Conservation (phyloP, 2,329 filamentous ascomycete genomes). For the Didymella lethalis region DNA sequence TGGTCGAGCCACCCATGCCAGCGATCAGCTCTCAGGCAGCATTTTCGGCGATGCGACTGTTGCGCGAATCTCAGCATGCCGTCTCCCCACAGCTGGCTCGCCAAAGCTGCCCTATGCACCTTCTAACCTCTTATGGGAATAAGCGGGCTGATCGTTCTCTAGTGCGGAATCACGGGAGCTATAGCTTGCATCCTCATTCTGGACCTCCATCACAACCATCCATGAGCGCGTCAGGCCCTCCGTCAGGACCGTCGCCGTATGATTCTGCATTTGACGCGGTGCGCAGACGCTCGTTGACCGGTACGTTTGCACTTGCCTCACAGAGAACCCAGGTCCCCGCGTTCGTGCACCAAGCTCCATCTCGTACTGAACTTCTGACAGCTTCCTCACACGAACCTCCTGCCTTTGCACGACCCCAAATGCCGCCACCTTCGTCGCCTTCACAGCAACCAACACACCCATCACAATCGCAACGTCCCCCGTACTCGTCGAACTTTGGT, state of each 20-base stretch:
- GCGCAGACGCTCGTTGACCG: conserved; percentile 55
- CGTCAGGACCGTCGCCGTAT: conserved; percentile 49
- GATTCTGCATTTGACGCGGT: conserved; percentile 50
- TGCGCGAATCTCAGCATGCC: conserved; percentile 29
- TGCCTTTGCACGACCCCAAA: conserved; percentile 55
- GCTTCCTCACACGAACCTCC: conserved; percentile 50
- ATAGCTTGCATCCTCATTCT: conserved; percentile 38
- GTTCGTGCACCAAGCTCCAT: conserved; percentile 23
- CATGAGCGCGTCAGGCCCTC: conserved; percentile 44
- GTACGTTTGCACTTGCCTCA: conserved; percentile 44
- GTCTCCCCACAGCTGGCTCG: conserved; percentile 40
- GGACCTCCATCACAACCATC: conserved; percentile 46
- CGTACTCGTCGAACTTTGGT: conserved; percentile 53
- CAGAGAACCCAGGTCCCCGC: conserved; percentile 45
- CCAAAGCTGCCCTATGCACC: conserved; percentile 25
- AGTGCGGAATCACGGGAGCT: conserved; percentile 42
- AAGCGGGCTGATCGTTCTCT: conserved; percentile 37
- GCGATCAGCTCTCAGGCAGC: conserved; percentile 3
- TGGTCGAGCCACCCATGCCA: conserved; percentile 1
- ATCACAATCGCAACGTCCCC: conserved; percentile 54
- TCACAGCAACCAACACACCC: conserved; percentile 52
- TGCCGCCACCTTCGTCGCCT: conserved; percentile 60
- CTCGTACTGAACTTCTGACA: conserved; percentile 40
- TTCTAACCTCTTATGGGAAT: conserved; percentile 15
- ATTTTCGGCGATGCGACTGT: conserved; percentile 23